phyloP scores from a whole-genome alignment of 495 filamentous ascomycete species.

The Podospora pseudopauciseta region DNA sequence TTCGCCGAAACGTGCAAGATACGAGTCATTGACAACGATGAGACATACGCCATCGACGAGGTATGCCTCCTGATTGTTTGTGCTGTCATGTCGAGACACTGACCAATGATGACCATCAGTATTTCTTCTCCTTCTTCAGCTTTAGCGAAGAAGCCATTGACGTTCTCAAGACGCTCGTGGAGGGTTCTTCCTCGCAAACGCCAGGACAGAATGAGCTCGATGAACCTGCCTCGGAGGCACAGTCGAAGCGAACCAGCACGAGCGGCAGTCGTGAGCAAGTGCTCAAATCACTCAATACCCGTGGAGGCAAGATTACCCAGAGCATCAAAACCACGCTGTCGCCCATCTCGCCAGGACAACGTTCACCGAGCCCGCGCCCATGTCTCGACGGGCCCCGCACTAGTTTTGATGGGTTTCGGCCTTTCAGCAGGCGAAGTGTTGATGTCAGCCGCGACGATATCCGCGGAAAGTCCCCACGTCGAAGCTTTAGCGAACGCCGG shows the following conservation, averaged over 20 bases:
- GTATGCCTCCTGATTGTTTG: slow-evolving; percentile 46
- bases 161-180: slow-evolving; percentile 69
- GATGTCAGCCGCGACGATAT: slow-evolving; percentile 41
- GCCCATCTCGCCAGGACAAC: slow-evolving; percentile 43
- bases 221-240: slow-evolving; percentile 9
- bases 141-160: slow-evolving; percentile 81
- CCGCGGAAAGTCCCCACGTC: slow-evolving; percentile 39
- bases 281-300: slow-evolving; percentile 19
- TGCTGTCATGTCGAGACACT: slow-evolving; percentile 32
- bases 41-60: slow-evolving; percentile 93
- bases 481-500: slow-evolving; percentile 58
- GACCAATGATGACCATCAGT: slow-evolving; percentile 37
- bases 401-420: slow-evolving; percentile 42
- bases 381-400: slow-evolving; percentile 42
- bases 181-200: slow-evolving; percentile 56
- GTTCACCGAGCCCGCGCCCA: slow-evolving; percentile 41
- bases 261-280: slow-evolving; percentile 16
- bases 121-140: slow-evolving; percentile 94
- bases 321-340: slow-evolving; percentile 62
- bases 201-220: slow-evolving; percentile 24
- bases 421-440: slow-evolving; percentile 49
- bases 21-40: slow-evolving; percentile 83
- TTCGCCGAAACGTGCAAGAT: slow-evolving; percentile 94
- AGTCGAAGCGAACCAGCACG: slow-evolving; percentile 21
- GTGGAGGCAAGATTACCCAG: slow-evolving; percentile 54